Percentiles rank a stretch among this genome's conserved stretches.
Evolutionary conservation across 371 early-diverging fungal species (phyloP).

Genomic region (Saksenaea oblongispora): DNA sequence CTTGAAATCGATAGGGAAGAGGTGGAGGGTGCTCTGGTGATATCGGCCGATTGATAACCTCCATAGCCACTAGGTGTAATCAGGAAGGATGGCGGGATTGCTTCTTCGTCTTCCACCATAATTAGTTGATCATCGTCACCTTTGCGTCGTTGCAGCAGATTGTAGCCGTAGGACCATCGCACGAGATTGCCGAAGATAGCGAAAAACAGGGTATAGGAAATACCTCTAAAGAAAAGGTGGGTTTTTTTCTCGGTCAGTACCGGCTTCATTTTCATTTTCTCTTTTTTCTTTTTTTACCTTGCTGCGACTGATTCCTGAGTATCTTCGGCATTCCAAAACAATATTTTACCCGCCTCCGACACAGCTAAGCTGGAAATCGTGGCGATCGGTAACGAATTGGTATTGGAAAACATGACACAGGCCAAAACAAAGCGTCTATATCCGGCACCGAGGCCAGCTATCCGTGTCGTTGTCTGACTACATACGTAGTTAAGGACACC

Average conservation of each 20-base stretch:
- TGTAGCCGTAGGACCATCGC: constrained; percentile 78
- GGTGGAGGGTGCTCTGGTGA: background rate
- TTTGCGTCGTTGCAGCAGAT: constrained; percentile 42
- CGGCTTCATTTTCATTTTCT: background rate
- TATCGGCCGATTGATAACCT: constrained; percentile 2
- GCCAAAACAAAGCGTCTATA: constrained; percentile 66
- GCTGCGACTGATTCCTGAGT: constrained; percentile 65
- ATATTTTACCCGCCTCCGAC: constrained; percentile 60
- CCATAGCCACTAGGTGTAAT: constrained; percentile 2
- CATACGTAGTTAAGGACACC: constrained; percentile 16
- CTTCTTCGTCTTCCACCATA: constrained; percentile 12
- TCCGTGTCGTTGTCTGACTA: constrained; percentile 30
- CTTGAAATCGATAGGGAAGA: constrained; percentile 1
- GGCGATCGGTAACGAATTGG: constrained; percentile 75
- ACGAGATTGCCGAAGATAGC: constrained; percentile 74
- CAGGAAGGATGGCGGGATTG: background rate
- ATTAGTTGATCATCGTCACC: constrained; percentile 15
- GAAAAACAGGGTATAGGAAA: constrained; percentile 75
- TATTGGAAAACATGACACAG: constrained; percentile 71
- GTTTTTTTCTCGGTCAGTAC: background rate
- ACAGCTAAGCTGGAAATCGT: constrained; percentile 70
- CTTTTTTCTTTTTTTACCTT: constrained; percentile 32
- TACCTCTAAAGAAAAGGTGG: constrained; percentile 49
- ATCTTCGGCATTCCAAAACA: constrained; percentile 63
- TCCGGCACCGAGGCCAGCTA: constrained; percentile 47